Evolutionary conservation across 2,329 filamentous ascomycete genomes (phyloP), one percentile per base, ranked within the genome.

Genomic region (Simplicillium sp.): DNA sequence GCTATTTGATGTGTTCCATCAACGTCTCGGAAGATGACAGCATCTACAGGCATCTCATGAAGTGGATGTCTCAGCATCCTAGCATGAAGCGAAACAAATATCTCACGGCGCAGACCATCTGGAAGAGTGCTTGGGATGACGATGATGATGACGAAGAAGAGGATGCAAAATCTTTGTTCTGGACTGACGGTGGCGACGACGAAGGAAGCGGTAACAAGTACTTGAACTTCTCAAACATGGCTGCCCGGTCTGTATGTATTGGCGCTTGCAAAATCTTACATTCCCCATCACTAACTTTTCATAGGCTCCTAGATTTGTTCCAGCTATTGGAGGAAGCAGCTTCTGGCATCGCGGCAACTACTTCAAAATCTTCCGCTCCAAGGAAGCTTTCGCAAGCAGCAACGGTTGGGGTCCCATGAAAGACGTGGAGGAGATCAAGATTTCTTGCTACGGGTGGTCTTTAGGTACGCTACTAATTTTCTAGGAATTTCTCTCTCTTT

Each of bases 151-250:
- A 70, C 43, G 47, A 44, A 54, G 63, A 42, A 13, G 36, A 42
- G 7, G 31, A 37, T 3, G 62, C 67, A n/a, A 48, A 44, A 36
- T 55, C 62, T 2, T 51, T 68, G 7, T 54, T 57, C 11, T 62
- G 56, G 14, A 56, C 58, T 9, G 50, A 61, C 11, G 63, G 65
- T 25, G 64, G 64, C 12, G 62, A 63, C 12, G 63, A 59, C 3
- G 51, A 52, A 1, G 60, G 58, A n/a, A 40, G 42, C 3, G 53
- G 54, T 11, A 51, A 47, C 25, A 55, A 53, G 40, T 76, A 72
- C 48, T 67, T 77, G 38, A 80, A 80, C 53, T 79, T 79, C 55
- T 73, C 74, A 3, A 74, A 71, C 45, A 71, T 77, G 45, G 70
- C 74, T 45, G 70, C 71, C 11, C 68, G 67, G 54, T 62, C 66